Conservation (phyloP, 2,329 filamentous ascomycete genomes). For the Drechslerella dactyloides region DNA sequence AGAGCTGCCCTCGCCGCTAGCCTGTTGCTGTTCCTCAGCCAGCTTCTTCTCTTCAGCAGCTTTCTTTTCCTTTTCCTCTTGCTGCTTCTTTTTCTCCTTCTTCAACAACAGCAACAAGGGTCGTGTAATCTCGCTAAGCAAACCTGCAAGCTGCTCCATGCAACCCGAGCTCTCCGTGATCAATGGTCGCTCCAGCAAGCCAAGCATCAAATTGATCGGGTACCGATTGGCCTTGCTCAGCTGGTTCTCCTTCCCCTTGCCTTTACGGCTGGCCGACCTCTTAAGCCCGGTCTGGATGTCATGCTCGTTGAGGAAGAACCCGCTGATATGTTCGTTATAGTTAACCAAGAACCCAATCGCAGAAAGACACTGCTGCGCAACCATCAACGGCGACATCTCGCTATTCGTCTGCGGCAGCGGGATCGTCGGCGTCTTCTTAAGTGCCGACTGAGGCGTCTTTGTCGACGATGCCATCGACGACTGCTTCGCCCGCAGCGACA, state of each 20-base stretch:
- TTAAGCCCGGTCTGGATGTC: constrained; percentile 80
- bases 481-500: constrained; percentile 89
- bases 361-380: constrained; percentile 92
- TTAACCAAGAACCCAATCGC: constrained; percentile 82
- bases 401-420: constrained; percentile 68
- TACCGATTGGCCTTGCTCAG: constrained; percentile 77
- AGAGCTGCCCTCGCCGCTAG: constrained; percentile 14
- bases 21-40: constrained; percentile 28
- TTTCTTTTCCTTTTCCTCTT: constrained; percentile 62
- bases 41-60: constrained; percentile 60
- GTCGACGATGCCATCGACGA: constrained; percentile 20
- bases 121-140: constrained; percentile 85
- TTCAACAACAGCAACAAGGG: constrained; percentile 82
- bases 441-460: constrained; percentile 60
- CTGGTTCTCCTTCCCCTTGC: constrained; percentile 75
- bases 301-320: constrained; percentile 93
- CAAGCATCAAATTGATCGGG: constrained; percentile 87
- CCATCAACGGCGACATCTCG: constrained; percentile 90
- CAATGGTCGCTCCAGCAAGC: constrained; percentile 86
- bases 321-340: constrained; percentile 84
- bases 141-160: constrained; percentile 88
- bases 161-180: constrained; percentile 97
- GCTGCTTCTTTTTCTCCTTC: constrained; percentile 74
- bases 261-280: constrained; percentile 74
- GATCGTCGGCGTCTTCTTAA: constrained; percentile 74